Base-by-base conservation (phyloP, 176 grass and related monocot species). In the Bolboschoenus planiculmis region DNA sequence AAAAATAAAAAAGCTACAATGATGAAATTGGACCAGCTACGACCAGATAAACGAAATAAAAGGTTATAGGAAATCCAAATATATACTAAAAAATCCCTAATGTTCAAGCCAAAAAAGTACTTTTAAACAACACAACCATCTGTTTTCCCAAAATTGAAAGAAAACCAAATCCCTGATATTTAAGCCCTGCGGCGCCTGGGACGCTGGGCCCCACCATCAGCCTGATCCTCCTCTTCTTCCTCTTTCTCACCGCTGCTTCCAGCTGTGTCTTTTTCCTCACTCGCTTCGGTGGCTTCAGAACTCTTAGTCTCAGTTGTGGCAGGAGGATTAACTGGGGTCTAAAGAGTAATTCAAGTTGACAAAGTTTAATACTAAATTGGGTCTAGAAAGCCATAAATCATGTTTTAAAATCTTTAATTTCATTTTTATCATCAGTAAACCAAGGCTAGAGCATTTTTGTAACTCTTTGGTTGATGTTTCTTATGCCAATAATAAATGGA, bases 181-280 rank as follows among this genome's bases (percentile, higher is more conserved):
- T 43, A 63, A 66, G 54, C 96, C 86, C 96, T 88, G 70, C 91
- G 86, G 34, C 90, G 84, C 81, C 92, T 91, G 68, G 90, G 67
- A 56, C 92, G 90, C 2, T 85, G 88, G 0, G 67, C 89, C n/a
- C 88, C 77, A 0, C 76, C 77, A 7, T 85, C 91, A 7, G 91
- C 92, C 80, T 90, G 85, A 30, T 84, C 88, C 62, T 89, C 84
- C 26, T 88, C 83, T 53, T 85, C 76, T 3, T 88, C 90, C 78
- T 94, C 86, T 53, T 89, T 87, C 24, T 87, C 90, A 5, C 85
- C 87, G 6, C 85, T 93, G 84, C 89, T 90, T 91, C 81, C 92
- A 18, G 88, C 64, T 10, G 43, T 83, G 0, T 89, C 90, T 0
- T 82, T 48, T 47, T 95, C 79, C 0, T 50, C 72, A 0, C 46